phyloP scores from a whole-genome alignment of 2,329 filamentous ascomycete genomes.

The Shiraia bambusicola region DNA sequence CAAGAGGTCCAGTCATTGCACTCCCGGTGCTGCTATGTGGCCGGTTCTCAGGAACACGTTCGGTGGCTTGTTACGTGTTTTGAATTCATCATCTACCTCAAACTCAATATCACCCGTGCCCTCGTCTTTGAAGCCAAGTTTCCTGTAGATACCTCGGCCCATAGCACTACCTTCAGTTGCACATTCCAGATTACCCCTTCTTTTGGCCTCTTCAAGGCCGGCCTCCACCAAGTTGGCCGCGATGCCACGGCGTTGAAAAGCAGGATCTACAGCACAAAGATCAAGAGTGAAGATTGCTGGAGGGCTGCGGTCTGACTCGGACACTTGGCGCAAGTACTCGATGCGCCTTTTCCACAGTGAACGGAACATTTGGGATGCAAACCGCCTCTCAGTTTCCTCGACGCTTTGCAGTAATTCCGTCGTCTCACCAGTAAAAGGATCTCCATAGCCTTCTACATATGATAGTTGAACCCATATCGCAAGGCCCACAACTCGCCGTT shows the following conservation, averaged over 20 bases:
- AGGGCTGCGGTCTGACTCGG: constrained; percentile 27
- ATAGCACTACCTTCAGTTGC: constrained; percentile 42
- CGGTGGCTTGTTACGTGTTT: constrained; percentile 31
- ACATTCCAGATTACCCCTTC: constrained; percentile 36
- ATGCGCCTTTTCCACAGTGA: constrained; percentile 51
- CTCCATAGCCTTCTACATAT: constrained; percentile 52
- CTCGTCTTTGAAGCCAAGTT: constrained; percentile 38
- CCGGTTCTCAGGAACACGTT: constrained; percentile 42
- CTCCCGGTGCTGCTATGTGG: not conserved
- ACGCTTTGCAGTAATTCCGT: constrained; percentile 33
- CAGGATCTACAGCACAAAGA: constrained; percentile 53
- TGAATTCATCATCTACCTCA: constrained; percentile 39
- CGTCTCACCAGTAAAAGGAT: constrained; percentile 31
- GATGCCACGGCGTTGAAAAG: constrained; percentile 51
- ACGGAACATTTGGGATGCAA: constrained; percentile 47
- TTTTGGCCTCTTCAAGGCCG: constrained; percentile 39
- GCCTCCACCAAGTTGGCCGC: constrained; percentile 38
- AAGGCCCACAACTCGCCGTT: constrained; percentile 50
- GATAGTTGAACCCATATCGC: constrained; percentile 60
- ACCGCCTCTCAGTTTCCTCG: constrained; percentile 51
- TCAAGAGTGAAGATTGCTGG: constrained; percentile 54
- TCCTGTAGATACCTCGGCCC: constrained; percentile 37
- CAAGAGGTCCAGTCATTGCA: not conserved
- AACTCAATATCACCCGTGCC: constrained; percentile 32
- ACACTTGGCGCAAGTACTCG: constrained; percentile 26